Base-by-base conservation (phyloP, 129 eudicot species). In the Flaveria brownii region DNA sequence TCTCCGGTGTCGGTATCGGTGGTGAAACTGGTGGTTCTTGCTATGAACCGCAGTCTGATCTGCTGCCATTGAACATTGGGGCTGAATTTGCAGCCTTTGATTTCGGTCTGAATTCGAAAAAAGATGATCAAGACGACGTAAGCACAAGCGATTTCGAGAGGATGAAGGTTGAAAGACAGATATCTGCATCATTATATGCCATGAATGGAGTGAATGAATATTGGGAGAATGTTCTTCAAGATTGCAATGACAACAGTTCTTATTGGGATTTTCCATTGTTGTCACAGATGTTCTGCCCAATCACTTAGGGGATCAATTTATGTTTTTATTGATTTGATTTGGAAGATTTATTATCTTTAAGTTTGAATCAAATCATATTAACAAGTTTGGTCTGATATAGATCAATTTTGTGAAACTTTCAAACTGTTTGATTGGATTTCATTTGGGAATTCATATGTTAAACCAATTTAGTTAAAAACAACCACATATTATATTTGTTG, bases 101-200 rank as follows among this genome's bases (percentile, higher is more conserved):
- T 51, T 45, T 71, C 2, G 73, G 60, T 3, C 30, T 60, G 25
- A 55, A 67, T 20, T 8, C 75, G 3, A 74, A 74, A 61, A 75
- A 51, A 57, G 70, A 28, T 56, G 68, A 71, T 78, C n/a, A 78
- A 18, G 56, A 61, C 23, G 54, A 78, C 25, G 61, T 39, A 17
- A 43, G 75, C 82, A 78, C 77, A 2, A 78, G 65, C 22, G 92
- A 91, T 76, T 91, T 88, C 64, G 97, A 91, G 68, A 81, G 86
- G 62, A 83, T 91, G 88, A 91, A 87, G 71, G 92, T 87, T 12
- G 97, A 91, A 64, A 83, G 97, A 73, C 97, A 91, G 71, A 91
- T 88, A 75, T 91, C 97, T 15, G 92, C 92, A 67, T 91, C 95
- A n/a, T 78, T 91, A 1, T 91, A 91, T 22, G 92, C 97, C 6